Evolutionary conservation across 345 rosid genomes (phyloP), one percentile per base, ranked within the genome.

Genomic region (Aquilaria yunnanensis): DNA sequence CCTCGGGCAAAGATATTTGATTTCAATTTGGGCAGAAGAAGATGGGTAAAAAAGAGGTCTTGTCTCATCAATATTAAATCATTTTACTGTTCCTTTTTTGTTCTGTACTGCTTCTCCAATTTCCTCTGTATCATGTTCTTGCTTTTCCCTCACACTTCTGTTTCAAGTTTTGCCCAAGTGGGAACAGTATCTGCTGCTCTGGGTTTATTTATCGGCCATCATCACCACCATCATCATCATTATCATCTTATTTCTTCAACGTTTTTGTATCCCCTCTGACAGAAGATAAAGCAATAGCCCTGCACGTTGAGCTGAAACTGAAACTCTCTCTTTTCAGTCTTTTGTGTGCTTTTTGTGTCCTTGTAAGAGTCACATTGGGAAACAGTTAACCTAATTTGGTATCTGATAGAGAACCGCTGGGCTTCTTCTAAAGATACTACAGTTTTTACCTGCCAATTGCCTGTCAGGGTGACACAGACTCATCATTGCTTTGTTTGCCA

Each of bases 1-100:
- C 71, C 71, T 77, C 47, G 77, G 80, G 71, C 48, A 30, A 66
- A 64, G 75, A 60, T 62, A 63, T 71, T 41, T 65, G 61, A 68
- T 57, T 66, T 47, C n/a, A 56, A 9, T 56, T 41, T 33, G 1
- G 8, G 43, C 43, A 37, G 43, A 37, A 65, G 67, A 13, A 54
- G 64, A 37, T 51, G 41, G 54, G 62, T 57, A 41, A 66, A 59
- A 74, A 80, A 80, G 84, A 62, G 67, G 81, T 64, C 63, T 70
- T 70, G 81, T 80, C 84, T 77, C 72, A 70, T 80, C 84, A 75
- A 37, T 12, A 57, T 48, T 77, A 67, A 71, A 77, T 77, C 75
- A 74, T 6, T 54, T 14, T 71, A 74, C 84, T 80, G 78, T 76
- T 68, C 67, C 56, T 68, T 66, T 52, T 69, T 58, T 62, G 69